A percentile compares a stretch with the other conserved stretches of the same genome.
phyloP scores from a whole-genome alignment of 805 yeast species.

The Ogataea naganishii region DNA sequence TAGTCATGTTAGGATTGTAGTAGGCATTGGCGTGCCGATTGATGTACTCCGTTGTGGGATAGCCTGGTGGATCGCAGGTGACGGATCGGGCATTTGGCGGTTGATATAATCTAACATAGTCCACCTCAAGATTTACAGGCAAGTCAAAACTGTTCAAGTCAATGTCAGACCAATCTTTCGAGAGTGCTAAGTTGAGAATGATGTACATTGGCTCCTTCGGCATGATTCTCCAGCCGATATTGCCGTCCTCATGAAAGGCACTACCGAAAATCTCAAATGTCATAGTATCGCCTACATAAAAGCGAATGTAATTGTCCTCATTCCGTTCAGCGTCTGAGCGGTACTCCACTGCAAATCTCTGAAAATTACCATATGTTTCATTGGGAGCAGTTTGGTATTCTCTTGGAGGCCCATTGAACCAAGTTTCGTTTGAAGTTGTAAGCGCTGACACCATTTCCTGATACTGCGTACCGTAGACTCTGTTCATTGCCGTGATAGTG shows the following conservation, averaged over 20 bases:
- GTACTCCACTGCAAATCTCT: conserved; percentile 28
- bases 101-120: conserved; percentile 33
- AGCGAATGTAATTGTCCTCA: conserved; percentile 26
- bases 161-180: conserved; percentile 39
- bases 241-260: conserved; percentile 30
- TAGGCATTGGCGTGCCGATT: conserved; percentile 25
- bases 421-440: conserved; percentile 26
- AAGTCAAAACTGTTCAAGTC: conserved; percentile 27
- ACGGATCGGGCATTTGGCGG: conserved; percentile 21
- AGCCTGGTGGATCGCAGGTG: conserved; percentile 30
- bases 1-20: conserved; percentile 25
- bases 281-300: conserved; percentile 22
- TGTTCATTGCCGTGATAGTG: conserved; percentile 26
- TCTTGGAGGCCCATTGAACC: conserved; percentile 23
- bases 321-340: conserved; percentile 14
- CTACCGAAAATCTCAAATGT: conserved; percentile 23
- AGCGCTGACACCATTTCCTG: conserved; percentile 32
- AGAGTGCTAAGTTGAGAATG: conserved; percentile 71
- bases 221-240: conserved; percentile 67
- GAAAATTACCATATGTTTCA: conserved; percentile 14
- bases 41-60: conserved; percentile 30
- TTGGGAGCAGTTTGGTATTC: conserved; percentile 4
- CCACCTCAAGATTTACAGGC: conserved; percentile 29
- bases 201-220: conserved; percentile 82
- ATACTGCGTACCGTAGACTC: conserved; percentile 28